These are phyloP conservation scores for Trichosporon inkin DNA, from an alignment of 1,284 basidiomycete species.

Conservation along the genomic window DNA sequence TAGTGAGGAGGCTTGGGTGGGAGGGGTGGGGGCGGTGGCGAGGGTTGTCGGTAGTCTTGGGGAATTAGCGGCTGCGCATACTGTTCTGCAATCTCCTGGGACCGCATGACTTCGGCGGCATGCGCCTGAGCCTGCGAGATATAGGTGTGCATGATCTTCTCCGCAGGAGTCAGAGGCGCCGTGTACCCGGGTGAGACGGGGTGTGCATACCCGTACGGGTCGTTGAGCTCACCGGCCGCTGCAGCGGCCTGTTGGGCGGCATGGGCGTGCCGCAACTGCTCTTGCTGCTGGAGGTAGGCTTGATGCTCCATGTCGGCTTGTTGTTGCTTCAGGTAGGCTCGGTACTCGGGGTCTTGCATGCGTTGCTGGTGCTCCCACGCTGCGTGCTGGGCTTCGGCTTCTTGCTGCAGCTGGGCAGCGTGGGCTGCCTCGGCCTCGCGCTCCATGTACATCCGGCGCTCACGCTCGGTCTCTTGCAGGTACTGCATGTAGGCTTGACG, in stretches of 20 bases:
- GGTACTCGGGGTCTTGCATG: neutral
- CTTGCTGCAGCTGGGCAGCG: neutral
- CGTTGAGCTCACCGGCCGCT: neutral
- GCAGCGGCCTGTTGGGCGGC: neutral
- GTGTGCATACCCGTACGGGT: neutral
- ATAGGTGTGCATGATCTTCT: slow-evolving; percentile 6
- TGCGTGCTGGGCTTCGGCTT: neutral
- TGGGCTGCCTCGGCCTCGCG: neutral
- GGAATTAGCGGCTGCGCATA: neutral
- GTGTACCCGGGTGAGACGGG: neutral
- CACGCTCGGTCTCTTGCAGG: neutral
- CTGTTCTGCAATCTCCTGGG: neutral
- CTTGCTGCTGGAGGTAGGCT: neutral
- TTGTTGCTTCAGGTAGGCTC: neutral
- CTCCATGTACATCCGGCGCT: neutral
- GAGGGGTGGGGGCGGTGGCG: neutral
- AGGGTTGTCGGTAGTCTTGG: neutral
- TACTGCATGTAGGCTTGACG: slow-evolving; percentile 3
- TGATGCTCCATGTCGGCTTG: neutral
- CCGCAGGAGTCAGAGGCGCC: neutral
- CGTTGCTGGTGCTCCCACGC: neutral
- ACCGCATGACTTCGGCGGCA: slow-evolving; percentile 1
- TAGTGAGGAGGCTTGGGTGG: slow-evolving; percentile 1
- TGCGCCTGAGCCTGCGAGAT: slow-evolving; percentile 2
- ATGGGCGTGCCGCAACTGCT: neutral